These are phyloP conservation scores for Fusarium fracticaudum DNA, from an alignment of 2,329 filamentous ascomycete species.

Conservation along the genomic window DNA sequence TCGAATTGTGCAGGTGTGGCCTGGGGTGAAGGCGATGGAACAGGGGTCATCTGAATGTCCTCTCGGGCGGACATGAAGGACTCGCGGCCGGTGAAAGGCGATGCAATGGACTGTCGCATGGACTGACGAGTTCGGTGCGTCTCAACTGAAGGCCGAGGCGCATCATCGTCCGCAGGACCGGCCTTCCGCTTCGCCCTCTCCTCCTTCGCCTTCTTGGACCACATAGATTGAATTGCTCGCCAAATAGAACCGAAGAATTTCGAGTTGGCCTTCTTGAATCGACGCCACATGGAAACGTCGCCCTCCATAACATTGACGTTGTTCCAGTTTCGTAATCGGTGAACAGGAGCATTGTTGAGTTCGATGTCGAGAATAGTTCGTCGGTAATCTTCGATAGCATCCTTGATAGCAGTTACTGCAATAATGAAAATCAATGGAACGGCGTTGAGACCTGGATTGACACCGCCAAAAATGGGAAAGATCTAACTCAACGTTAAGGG, in stretches of 20 bases:
- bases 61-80: conserved; percentile 67
- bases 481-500: conserved; percentile 66
- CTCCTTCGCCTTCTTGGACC: conserved; percentile 61
- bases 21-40: conserved; percentile 78
- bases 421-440: conserved; percentile 95
- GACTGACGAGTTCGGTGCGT: conserved; percentile 48
- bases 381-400: conserved; percentile 94
- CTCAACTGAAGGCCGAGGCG: conserved; percentile 68
- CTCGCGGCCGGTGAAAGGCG: conserved; percentile 63
- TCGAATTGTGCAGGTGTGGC: conserved; percentile 46
- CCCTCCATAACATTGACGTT: conserved; percentile 95
- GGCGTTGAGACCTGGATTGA: conserved; percentile 88
- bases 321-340: conserved; percentile 85
- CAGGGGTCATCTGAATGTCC: conserved; percentile 95
- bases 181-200: conserved; percentile 60
- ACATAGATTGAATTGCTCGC: conserved; percentile 57
- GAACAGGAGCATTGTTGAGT: conserved; percentile 94
- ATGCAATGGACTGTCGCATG: conserved; percentile 53
- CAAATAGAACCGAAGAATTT: conserved; percentile 65
- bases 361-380: conserved; percentile 91
- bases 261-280: conserved; percentile 88
- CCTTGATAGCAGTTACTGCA: conserved; percentile 87
- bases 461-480: conserved; percentile 93
- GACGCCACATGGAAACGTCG: conserved; percentile 85
- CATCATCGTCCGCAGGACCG: conserved; percentile 51